phyloP scores from a whole-genome alignment of 306 rosid genomes.

The Cotoneaster glaucophyllus region DNA sequence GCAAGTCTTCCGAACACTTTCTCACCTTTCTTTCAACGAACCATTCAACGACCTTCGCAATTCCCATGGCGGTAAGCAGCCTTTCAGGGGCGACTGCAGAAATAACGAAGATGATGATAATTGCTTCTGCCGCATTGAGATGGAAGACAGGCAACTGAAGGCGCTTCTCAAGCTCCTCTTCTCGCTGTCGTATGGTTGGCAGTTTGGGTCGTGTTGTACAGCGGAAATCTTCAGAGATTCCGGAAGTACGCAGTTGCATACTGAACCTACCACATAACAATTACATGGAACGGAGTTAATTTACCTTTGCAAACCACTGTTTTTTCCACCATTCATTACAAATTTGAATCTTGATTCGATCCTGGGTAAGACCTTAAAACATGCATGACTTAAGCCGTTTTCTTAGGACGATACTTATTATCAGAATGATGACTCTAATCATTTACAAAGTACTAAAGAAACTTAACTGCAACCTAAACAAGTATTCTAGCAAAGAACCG shows the following conservation, averaged over 20 bases:
- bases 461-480: neutral
- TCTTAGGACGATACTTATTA: neutral
- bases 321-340: neutral
- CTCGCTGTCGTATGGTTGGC: slow-evolving; percentile 54
- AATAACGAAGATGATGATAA: slow-evolving; percentile 70
- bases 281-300: neutral
- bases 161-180: slow-evolving; percentile 61
- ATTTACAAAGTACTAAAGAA: too few species aligned
- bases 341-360: neutral
- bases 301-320: neutral
- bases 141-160: slow-evolving; percentile 71
- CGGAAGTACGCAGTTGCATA: slow-evolving; percentile 86
- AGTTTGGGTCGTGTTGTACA: slow-evolving; percentile 65
- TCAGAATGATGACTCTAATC: too few species aligned
- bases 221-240: slow-evolving; percentile 69
- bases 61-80: slow-evolving; percentile 82
- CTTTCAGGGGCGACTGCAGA: slow-evolving; percentile 87
- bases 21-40: slow-evolving; percentile 75
- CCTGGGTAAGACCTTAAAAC: neutral
- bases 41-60: slow-evolving; percentile 64
- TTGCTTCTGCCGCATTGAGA: slow-evolving; percentile 92
- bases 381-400: neutral
- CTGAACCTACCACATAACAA: slow-evolving; percentile 53
- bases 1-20: slow-evolving; percentile 9
- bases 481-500: neutral